phyloP scores from a whole-genome alignment of 1,284 basidiomycete genomes.

The Malassezia arunalokei region DNA sequence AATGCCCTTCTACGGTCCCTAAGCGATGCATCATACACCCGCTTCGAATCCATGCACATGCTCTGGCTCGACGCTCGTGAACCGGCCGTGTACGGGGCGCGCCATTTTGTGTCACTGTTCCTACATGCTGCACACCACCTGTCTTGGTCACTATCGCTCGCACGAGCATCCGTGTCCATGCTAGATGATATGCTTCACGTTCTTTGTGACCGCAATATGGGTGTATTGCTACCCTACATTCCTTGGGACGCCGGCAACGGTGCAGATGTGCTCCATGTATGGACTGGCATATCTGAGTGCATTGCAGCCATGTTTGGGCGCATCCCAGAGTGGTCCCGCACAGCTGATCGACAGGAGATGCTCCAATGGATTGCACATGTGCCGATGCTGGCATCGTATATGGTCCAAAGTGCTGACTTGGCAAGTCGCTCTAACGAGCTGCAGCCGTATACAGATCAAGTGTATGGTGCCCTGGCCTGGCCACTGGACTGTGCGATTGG shows the following conservation, averaged over 20 bases:
- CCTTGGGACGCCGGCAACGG: constrained; percentile 13
- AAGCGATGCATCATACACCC: constrained; percentile 3
- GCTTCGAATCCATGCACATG: constrained; percentile 12
- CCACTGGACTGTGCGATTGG: constrained; percentile 32
- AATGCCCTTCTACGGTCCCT: neutral
- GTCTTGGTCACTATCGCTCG: constrained; percentile 11
- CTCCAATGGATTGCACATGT: constrained; percentile 43
- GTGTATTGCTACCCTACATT: constrained; percentile 34
- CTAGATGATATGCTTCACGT: constrained; percentile 40
- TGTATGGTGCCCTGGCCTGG: constrained; percentile 21
- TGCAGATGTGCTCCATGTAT: constrained; percentile 23
- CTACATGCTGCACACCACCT: neutral
- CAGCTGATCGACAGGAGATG: constrained; percentile 28
- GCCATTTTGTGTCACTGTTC: constrained; percentile 4
- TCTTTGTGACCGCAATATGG: constrained; percentile 35
- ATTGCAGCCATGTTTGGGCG: constrained; percentile 35
- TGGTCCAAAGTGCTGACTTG: constrained; percentile 30
- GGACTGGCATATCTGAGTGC: constrained; percentile 34
- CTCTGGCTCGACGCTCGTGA: neutral
- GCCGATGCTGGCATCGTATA: constrained; percentile 35
- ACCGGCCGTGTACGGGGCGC: neutral
- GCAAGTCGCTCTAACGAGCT: constrained; percentile 12
- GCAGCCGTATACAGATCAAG: neutral
- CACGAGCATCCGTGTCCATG: constrained; percentile 32
- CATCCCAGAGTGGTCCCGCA: constrained; percentile 34